Evolutionary conservation across 1,139 yeast species (phyloP).

Genomic region (Hyphopichia buzzinii): DNA sequence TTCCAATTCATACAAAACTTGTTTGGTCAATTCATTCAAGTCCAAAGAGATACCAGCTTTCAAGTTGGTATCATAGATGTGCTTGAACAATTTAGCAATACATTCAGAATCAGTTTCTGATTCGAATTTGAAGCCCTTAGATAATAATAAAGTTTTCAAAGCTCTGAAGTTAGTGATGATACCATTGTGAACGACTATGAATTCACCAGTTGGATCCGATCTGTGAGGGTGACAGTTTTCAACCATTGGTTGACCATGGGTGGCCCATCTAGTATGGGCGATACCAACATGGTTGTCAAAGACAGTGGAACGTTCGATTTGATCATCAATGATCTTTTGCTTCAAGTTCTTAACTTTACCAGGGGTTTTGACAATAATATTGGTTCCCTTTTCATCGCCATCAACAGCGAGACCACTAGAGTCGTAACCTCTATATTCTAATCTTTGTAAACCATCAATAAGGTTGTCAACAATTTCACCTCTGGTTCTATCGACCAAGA

Average conservation of each 20-base stretch:
- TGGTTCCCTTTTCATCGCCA: conserved; percentile 62
- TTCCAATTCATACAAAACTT: conserved; percentile 88
- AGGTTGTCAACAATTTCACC: conserved; percentile 90
- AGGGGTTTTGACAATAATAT: conserved; percentile 69
- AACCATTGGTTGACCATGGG: conserved; percentile 91
- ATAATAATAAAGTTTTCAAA: conserved; percentile 72
- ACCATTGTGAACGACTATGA: conserved; percentile 95
- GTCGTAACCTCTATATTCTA: conserved; percentile 98
- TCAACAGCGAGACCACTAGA: conserved; percentile 96
- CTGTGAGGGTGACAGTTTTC: conserved; percentile 95
- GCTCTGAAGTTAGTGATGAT: conserved; percentile 95
- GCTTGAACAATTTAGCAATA: conserved; percentile 93
- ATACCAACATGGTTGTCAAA: conserved; percentile 91
- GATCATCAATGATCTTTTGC: conserved; percentile 57
- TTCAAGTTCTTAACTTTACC: conserved; percentile 89
- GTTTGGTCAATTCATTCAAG: conserved; percentile 89
- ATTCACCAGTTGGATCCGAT: conserved; percentile 79
- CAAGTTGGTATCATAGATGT: conserved; percentile 77
- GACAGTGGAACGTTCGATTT: conserved; percentile 57
- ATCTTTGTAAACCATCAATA: conserved; percentile 86
- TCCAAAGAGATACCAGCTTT: conserved; percentile 54
- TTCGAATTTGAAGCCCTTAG: conserved; percentile 82
- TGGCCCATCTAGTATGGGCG: conserved; percentile 99
- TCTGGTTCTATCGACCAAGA: conserved; percentile 85
- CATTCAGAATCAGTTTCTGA: conserved; percentile 98